Evolutionary conservation across 2,329 filamentous ascomycete genomes (phyloP).

Genomic region (Bipolaris oryzae): DNA sequence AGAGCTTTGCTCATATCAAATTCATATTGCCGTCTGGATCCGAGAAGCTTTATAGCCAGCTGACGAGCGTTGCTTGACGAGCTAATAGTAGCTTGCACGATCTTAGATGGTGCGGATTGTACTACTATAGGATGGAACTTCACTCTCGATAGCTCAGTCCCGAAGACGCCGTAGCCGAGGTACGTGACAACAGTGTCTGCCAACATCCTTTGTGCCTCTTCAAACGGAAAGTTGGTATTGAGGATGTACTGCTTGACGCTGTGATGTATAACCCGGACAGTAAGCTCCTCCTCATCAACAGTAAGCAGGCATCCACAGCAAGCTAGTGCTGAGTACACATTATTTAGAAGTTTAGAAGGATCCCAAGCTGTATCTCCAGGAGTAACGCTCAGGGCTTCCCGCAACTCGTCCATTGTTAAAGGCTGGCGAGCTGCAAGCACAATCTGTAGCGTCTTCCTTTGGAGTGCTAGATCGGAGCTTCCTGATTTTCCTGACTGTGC

Average conservation of each 20-base stretch:
- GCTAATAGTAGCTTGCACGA: conserved; percentile 16
- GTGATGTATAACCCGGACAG: conserved; percentile 29
- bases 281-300: conserved; percentile 34
- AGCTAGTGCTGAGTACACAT: conserved; percentile 24
- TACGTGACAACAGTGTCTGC: conserved; percentile 32
- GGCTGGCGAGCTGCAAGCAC: conserved; percentile 39
- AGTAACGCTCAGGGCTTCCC: conserved; percentile 50
- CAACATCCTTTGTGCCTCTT: conserved; percentile 20
- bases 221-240: conserved; percentile 1
- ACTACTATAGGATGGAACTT: conserved; percentile 8
- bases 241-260: conserved; percentile 31
- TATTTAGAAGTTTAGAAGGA: conserved; percentile 21
- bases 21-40: conserved; percentile 12
- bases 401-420: conserved; percentile 45
- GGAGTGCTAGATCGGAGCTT: conserved; percentile 6
- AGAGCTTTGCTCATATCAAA: conserved; percentile 23
- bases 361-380: conserved; percentile 36
- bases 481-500: conserved; percentile 6
- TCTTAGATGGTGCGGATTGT: conserved; percentile 13
- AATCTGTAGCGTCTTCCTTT: conserved; percentile 44
- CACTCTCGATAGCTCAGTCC: conserved; percentile 20
- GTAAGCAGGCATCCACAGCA: conserved; percentile 32
- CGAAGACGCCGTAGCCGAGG: conserved; percentile 27
- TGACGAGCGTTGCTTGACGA: conserved; percentile 9
- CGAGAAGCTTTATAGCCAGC: conserved; percentile 19